Percentiles rank a stretch among this genome's conserved stretches.
phyloP scores from a whole-genome alignment of 371 early-diverging fungal species.

The Mucor saturninus region DNA sequence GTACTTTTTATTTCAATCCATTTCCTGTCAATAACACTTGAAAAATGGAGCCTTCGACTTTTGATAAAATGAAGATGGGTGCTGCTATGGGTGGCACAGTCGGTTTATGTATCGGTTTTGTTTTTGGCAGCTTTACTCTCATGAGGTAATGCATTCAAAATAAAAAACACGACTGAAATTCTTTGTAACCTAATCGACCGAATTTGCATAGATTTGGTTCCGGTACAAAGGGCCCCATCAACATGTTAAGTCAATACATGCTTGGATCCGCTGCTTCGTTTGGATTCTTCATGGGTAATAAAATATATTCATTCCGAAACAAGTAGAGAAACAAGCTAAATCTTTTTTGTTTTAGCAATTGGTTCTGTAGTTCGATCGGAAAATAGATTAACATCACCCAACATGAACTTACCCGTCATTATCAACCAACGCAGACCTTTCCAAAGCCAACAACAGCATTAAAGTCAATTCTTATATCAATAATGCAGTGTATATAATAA shows the following conservation, averaged over 20 bases:
- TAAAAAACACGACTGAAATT: background rate
- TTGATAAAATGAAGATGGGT: constrained; percentile 82
- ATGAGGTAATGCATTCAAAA: constrained; percentile 57
- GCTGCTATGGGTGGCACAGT: constrained; percentile 86
- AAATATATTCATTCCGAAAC: background rate
- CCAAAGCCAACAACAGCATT: constrained; percentile 4
- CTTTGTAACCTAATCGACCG: background rate
- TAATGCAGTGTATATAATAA: constrained; percentile 2
- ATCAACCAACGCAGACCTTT: background rate
- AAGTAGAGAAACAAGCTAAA: background rate
- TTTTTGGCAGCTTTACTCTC: constrained; percentile 74
- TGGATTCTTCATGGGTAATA: constrained; percentile 59
- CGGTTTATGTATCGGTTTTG: constrained; percentile 82
- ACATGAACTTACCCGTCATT: constrained; percentile 23
- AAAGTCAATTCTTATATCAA: background rate
- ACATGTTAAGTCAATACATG: constrained; percentile 57
- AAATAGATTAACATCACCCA: constrained; percentile 24
- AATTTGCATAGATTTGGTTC: constrained; percentile 43
- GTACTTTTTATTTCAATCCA: background rate
- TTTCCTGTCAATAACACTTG: background rate
- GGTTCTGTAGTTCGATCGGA: constrained; percentile 81
- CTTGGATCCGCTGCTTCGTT: constrained; percentile 59
- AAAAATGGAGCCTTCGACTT: constrained; percentile 62
- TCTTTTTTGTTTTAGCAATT: constrained; percentile 65
- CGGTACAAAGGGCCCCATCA: constrained; percentile 47